A percentile compares a stretch with the other conserved stretches of the same genome.
phyloP scores from a whole-genome alignment of 768 basidiomycete genomes.

The Collybia sordida region DNA sequence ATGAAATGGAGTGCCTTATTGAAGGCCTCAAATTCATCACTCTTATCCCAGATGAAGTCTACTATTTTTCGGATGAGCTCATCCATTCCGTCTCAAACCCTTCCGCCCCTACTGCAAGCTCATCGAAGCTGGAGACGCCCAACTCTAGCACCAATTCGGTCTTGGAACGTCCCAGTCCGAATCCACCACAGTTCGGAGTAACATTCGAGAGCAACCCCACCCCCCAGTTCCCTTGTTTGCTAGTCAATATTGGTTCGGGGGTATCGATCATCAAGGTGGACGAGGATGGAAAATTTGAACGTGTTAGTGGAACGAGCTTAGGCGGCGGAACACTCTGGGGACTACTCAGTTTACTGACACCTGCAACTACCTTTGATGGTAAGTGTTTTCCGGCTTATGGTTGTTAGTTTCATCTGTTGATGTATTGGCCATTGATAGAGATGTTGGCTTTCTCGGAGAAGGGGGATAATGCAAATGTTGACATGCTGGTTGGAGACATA shows the following conservation, averaged over 20 bases:
- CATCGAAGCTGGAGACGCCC: constrained; percentile 15
- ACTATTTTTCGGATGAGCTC: constrained; percentile 97
- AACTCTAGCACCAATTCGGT: constrained; percentile 4
- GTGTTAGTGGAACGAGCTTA: constrained; percentile 94
- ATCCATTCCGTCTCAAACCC: constrained; percentile 58
- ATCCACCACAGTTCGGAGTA: constrained; percentile 86
- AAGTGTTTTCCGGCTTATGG: constrained; percentile 29
- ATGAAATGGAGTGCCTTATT: constrained; percentile 99
- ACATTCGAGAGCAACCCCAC: constrained; percentile 82
- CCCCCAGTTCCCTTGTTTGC: constrained; percentile 90
- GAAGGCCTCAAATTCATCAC: constrained; percentile 95
- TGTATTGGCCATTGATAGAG: constrained; percentile 48
- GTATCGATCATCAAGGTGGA: constrained; percentile 98
- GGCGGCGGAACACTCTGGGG: constrained; percentile 99
- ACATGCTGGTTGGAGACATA: constrained; percentile 99
- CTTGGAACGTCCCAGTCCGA: constrained; percentile 85
- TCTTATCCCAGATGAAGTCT: constrained; percentile 95
- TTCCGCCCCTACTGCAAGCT: constrained; percentile 8
- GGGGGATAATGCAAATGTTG: constrained; percentile 91
- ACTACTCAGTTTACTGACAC: constrained; percentile 89
- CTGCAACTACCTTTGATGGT: constrained; percentile 96
- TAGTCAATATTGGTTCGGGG: constrained; percentile 98
- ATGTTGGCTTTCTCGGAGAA: constrained; percentile 93
- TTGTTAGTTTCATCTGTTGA: constrained; percentile 3
- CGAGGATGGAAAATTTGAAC: constrained; percentile 92